Base-by-base conservation (phyloP, 2,329 filamentous ascomycete genomes). In the Cladorrhinum sp. region DNA sequence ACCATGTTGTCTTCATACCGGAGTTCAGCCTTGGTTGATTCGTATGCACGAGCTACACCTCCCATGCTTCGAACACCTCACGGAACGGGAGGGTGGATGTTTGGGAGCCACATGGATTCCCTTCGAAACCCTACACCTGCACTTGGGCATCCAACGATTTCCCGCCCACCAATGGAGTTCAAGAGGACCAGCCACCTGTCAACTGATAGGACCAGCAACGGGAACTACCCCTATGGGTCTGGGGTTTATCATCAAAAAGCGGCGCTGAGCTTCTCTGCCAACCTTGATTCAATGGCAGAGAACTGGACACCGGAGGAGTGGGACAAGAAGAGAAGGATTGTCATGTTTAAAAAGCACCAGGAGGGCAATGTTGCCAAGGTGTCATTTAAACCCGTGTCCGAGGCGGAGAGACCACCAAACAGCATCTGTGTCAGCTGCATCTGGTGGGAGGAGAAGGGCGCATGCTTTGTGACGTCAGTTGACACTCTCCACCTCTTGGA, bases 361-460 rank as follows among this genome's bases (percentile, higher is more conserved):
- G 82, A 81, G 33, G 92, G 92, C 26, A 93, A 89, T 71, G 91
- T 89, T 3, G 88, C 98, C 59, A 88, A 87, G 33, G 86, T 91
- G 14, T 88, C 82, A 14, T 98, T 98, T 77, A 86, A 88, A 55
- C 81, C 92, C 0, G 87, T 97, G 52, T 82, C 90, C 16, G 86
- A 86, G 14, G 90, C 92, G 69, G 90, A 96, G 64, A 86, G 92
- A 21, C 85, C 88, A 1, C 86, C 88, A 2, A 90, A 94, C 77
- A 92, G 89, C 76, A 94, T 96, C 63, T 96, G 92, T 76, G 91
- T 99, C 73, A 97, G 93, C 75, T 99, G 95, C 79, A 99, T 99
- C 71, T 93, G 88, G 81, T 99, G 95, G 95, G 89, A 89, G 61
- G 92, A 96, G 75, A 96, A 92, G 76, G 80, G 87, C 53, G 91